Evolutionary conservation across 331 rosid genomes (phyloP).

Genomic region (Arachis monticola): DNA sequence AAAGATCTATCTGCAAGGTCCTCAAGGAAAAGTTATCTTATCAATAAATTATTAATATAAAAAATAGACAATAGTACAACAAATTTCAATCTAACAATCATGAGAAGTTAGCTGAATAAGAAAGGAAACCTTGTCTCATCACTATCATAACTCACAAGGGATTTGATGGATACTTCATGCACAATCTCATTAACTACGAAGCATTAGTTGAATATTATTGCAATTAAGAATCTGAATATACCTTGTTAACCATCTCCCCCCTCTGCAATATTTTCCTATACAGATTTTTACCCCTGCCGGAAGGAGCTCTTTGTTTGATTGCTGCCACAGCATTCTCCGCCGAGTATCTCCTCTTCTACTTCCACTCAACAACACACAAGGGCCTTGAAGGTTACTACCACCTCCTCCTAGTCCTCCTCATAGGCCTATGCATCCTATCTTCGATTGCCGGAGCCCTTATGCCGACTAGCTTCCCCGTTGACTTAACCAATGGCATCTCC

Average conservation of each 20-base stretch:
- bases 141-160: not conserved
- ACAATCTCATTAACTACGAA: not conserved
- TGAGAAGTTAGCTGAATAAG: slow-evolving; percentile 26
- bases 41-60: not conserved
- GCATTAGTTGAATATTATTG: not conserved
- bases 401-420: slow-evolving; percentile 70
- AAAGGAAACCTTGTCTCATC: slow-evolving; percentile 1
- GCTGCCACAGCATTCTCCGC: slow-evolving; percentile 85
- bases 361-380: slow-evolving; percentile 90
- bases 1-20: not conserved
- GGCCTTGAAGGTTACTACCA: slow-evolving; percentile 96
- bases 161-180: slow-evolving; percentile 21
- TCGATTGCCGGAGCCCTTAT: slow-evolving; percentile 69
- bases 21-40: not conserved
- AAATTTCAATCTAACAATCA: slow-evolving; percentile 15
- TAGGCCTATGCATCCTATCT: slow-evolving; percentile 78
- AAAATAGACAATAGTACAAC: not conserved
- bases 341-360: slow-evolving; percentile 87
- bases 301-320: slow-evolving; percentile 78
- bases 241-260: slow-evolving; percentile 28
- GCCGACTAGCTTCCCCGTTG: slow-evolving; percentile 82
- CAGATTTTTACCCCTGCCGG: slow-evolving; percentile 75
- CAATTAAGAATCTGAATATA: slow-evolving; percentile 1
- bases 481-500: slow-evolving; percentile 72
- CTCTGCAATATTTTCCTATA: slow-evolving; percentile 7